Evolutionary conservation across 2,329 filamentous ascomycete genomes (phyloP).

Genomic region (Exophiala lecanii-corni): DNA sequence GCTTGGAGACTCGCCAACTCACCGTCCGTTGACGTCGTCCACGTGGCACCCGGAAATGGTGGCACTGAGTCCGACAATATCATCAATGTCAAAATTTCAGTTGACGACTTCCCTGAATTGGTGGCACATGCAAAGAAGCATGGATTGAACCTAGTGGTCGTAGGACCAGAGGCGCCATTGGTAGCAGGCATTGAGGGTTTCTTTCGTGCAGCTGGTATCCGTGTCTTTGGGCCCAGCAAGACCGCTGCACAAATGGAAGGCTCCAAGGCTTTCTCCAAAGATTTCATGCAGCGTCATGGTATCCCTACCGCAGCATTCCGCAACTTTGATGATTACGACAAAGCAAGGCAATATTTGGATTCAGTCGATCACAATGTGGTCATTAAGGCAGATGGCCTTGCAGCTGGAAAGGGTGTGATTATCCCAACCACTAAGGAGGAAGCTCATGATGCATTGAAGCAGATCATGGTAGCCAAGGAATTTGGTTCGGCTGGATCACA

Average conservation of each 20-base stretch:
- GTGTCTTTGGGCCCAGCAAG: constrained; percentile 79
- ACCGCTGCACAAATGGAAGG: constrained; percentile 87
- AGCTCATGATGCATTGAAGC: constrained; percentile 72
- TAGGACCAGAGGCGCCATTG: constrained; percentile 88
- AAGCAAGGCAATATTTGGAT: constrained; percentile 70
- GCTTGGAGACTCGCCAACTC: constrained; percentile 93
- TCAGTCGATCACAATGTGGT: constrained; percentile 69
- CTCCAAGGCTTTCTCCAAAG: constrained; percentile 94
- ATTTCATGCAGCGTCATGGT: constrained; percentile 88
- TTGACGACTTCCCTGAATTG: constrained; percentile 72
- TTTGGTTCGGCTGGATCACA: constrained; percentile 84
- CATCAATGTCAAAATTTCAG: constrained; percentile 67
- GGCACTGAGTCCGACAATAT: constrained; percentile 66
- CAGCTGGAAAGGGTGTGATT: constrained; percentile 93
- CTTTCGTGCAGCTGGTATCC: constrained; percentile 71
- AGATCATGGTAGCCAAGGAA: constrained; percentile 84
- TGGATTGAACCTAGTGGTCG: constrained; percentile 74
- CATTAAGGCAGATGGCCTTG: constrained; percentile 89
- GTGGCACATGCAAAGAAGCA: constrained; percentile 70
- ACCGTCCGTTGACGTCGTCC: constrained; percentile 68
- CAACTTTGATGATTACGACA: constrained; percentile 76
- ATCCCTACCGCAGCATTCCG: constrained; percentile 89
- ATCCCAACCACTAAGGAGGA: constrained; percentile 78
- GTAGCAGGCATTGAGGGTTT: constrained; percentile 84
- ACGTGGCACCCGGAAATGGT: constrained; percentile 71